Base-by-base conservation (phyloP, 805 yeast genomes). In the Wickerhamiella bombiphila region DNA sequence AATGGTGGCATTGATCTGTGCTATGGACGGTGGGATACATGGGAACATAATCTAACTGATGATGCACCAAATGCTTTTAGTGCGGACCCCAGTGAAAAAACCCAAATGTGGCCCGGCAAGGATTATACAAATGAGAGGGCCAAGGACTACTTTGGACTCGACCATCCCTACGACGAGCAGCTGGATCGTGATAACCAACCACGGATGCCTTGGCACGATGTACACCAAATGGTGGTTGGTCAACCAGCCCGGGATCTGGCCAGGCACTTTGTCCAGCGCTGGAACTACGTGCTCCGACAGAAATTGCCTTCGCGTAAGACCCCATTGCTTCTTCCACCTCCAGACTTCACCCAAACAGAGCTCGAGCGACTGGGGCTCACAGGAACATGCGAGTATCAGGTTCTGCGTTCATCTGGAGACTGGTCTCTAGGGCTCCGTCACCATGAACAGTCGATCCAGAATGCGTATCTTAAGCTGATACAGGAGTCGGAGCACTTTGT, bases 171-270 rank as follows among this genome's bases (percentile, higher is more conserved):
- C 51, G 93, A 82, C 36, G 81, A 82, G 17, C 79, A 88, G 91
- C 83, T 83, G 53, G 93, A 91, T 56, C 69, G 99, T 42, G 64
- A 69, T 13, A 57, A 57, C 15, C 68, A 72, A 16, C 97, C 98
- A 2, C 71, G 99, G 50, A 91, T 91, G 99, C 98, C 98, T 7
- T 91, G 98, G 99, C 99, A 91, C 58, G 99, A 91, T 66, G 82
- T 91, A 28, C 97, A 91, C 48, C 91, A 86, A 93, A 74, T 85
- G 61, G 75, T 93, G 1, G 72, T 86, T 2, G 99, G 99, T 11
- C 93, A 86, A 51, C 74, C 86, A 3, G 98, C 97, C 0, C 69
- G 96, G 42, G 99, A 91, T 56, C 59, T 88, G 37, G 71, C 93
- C 0, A 71, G 98, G 40, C 97, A 91, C 57, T 91, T 93, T 59